Conservation (phyloP, 768 basidiomycete species). For the Floccularia luteovirens region DNA sequence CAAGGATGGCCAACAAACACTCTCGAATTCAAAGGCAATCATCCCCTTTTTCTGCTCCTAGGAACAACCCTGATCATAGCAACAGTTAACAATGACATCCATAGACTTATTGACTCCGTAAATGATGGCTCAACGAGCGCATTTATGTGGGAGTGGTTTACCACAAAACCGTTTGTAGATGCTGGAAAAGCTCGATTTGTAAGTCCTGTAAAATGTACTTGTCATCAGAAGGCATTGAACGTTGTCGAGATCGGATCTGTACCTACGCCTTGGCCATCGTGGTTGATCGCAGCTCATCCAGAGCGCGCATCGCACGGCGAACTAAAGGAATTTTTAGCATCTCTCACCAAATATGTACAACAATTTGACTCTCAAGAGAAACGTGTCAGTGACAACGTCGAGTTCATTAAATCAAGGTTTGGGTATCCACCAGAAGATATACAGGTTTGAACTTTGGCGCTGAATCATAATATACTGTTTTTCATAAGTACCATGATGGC, state of each 20-base stretch:
- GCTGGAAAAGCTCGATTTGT: slow-evolving; percentile 79
- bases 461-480: slow-evolving; percentile 1
- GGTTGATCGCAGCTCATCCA: slow-evolving; percentile 86
- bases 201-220: slow-evolving; percentile 19
- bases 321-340: slow-evolving; percentile 52
- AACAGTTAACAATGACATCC: slow-evolving; percentile 75
- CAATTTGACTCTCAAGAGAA: slow-evolving; percentile 55
- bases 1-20: slow-evolving; percentile 67
- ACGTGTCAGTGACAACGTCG: slow-evolving; percentile 51
- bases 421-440: slow-evolving; percentile 82
- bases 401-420: slow-evolving; percentile 73
- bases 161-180: slow-evolving; percentile 66
- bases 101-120: slow-evolving; percentile 75
- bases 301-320: slow-evolving; percentile 43
- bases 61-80: background rate
- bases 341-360: slow-evolving; percentile 58
- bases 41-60: background rate
- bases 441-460: slow-evolving; percentile 30
- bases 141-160: slow-evolving; percentile 96
- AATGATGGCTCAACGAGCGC: slow-evolving; percentile 85
- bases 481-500: background rate
- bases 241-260: slow-evolving; percentile 65
- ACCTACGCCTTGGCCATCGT: slow-evolving; percentile 94
- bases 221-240: background rate
- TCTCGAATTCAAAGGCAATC: slow-evolving; percentile 64